phyloP scores from a whole-genome alignment of 345 rosid species.

The Ailanthus altissimus region DNA sequence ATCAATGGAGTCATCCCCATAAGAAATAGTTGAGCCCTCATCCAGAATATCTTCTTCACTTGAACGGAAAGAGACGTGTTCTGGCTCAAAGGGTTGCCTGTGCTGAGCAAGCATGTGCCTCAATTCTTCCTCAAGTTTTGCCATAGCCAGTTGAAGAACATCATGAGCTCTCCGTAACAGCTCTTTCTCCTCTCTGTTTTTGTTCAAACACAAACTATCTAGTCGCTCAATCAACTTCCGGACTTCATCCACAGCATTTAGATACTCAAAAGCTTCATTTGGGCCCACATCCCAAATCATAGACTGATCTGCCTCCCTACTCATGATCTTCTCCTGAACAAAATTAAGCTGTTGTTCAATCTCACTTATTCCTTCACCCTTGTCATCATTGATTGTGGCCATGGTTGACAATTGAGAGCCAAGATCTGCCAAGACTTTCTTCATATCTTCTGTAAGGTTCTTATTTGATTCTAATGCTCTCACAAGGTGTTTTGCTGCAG shows the following conservation, averaged over 20 bases:
- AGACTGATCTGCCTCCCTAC: constrained; percentile 66
- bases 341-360: constrained; percentile 47
- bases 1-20: constrained; percentile 65
- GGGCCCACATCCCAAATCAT: constrained; percentile 76
- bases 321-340: constrained; percentile 66
- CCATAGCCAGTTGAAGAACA: constrained; percentile 83
- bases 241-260: constrained; percentile 61
- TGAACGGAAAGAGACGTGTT: constrained; percentile 63
- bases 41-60: constrained; percentile 62
- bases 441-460: constrained; percentile 58
- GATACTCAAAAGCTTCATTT: constrained; percentile 49
- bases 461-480: constrained; percentile 58
- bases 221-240: constrained; percentile 54
- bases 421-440: constrained; percentile 59
- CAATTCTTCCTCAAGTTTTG: constrained; percentile 86
- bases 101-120: constrained; percentile 66
- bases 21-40: constrained; percentile 51
- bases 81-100: constrained; percentile 68
- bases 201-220: constrained; percentile 37
- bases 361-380: constrained; percentile 38
- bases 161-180: constrained; percentile 63
- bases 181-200: constrained; percentile 37
- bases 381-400: constrained; percentile 31
- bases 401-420: constrained; percentile 59
- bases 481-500: constrained; percentile 58